Conservation (phyloP, 805 yeast genomes). For the Kodamaea hsintzibuensis region DNA sequence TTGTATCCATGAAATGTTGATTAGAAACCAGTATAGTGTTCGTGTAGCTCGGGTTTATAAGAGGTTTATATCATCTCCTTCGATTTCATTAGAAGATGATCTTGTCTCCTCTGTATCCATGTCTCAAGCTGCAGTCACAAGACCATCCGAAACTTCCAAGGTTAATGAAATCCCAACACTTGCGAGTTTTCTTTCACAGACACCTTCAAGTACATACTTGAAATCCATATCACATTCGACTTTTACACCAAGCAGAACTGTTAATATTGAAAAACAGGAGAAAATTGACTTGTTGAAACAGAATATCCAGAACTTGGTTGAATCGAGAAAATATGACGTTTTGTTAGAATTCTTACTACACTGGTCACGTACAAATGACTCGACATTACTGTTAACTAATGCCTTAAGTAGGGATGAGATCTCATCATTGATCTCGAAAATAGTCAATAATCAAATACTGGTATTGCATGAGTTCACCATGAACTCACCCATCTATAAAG, state of each 20-base stretch:
- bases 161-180: background rate
- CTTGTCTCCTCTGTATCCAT: background rate
- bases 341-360: conserved; percentile 4
- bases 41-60: background rate
- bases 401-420: conserved; percentile 1
- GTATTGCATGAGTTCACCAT: conserved; percentile 14
- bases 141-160: background rate
- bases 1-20: conserved; percentile 1
- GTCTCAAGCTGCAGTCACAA: background rate
- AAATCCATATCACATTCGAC: conserved; percentile 3
- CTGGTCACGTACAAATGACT: conserved; percentile 4
- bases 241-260: conserved; percentile 3
- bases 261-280: background rate
- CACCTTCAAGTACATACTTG: conserved; percentile 5
- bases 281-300: conserved; percentile 2
- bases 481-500: conserved; percentile 7
- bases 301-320: conserved; percentile 5
- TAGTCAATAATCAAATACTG: conserved; percentile 20
- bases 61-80: conserved; percentile 6
- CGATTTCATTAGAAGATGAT: background rate
- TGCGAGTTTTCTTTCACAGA: background rate
- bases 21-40: conserved; percentile 4
- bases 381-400: background rate
- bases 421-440: conserved; percentile 3
- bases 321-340: conserved; percentile 3